Percentiles rank a stretch among this genome's conserved stretches.
These are phyloP conservation scores for Corymbia maculata DNA, from an alignment of 345 rosid genomes.

Conservation along the genomic window DNA sequence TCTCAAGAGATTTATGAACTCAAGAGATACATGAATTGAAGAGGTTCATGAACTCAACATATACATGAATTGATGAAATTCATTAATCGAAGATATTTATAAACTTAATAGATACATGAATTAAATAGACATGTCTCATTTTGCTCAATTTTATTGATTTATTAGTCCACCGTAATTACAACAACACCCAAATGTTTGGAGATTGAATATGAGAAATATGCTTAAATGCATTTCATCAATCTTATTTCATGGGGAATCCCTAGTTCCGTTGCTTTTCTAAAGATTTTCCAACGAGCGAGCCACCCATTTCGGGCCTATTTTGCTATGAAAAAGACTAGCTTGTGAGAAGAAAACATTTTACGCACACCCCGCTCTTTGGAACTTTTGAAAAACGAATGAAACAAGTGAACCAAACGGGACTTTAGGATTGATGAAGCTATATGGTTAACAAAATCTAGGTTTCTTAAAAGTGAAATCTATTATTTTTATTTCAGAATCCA, in stretches of 20 bases:
- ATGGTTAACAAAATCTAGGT: neutral
- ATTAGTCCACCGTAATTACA: neutral
- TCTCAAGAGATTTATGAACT: neutral
- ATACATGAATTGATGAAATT: neutral
- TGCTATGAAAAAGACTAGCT: neutral
- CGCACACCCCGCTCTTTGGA: neutral
- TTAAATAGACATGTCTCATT: neutral
- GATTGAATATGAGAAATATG: neutral
- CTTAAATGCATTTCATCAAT: neutral
- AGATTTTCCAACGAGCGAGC: neutral
- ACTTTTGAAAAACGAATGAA: neutral
- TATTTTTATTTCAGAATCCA: fast-evolving
- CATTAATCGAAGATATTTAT: too few relatives aligned
- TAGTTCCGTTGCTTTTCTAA: neutral
- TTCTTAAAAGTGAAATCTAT: too few relatives aligned
- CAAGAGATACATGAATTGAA: neutral
- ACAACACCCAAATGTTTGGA: neutral
- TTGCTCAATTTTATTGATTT: neutral
- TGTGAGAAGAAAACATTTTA: neutral
- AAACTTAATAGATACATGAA: neutral
- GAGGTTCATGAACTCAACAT: too few relatives aligned
- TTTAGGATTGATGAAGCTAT: neutral
- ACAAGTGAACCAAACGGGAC: neutral
- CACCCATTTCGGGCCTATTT: neutral
- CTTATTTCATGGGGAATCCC: neutral